A percentile compares a stretch with the other conserved stretches of the same genome.
Conservation (phyloP, 805 yeast genomes). For the Wickerhamomyces chaumierensis region DNA sequence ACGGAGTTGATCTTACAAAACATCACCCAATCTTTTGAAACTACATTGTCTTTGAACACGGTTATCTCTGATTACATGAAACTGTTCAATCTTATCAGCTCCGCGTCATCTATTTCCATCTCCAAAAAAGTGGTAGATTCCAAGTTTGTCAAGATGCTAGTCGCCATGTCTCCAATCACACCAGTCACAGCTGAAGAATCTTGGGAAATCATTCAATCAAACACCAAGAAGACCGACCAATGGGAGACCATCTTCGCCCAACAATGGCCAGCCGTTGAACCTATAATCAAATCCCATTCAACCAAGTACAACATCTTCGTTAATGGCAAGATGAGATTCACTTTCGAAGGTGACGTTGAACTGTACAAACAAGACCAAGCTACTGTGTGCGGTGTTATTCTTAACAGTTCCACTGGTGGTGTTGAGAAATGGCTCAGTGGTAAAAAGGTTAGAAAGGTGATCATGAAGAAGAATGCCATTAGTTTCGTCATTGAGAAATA, state of each 20-base stretch:
- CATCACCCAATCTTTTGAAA: constrained; percentile 49
- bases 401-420: constrained; percentile 25
- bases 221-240: constrained; percentile 4
- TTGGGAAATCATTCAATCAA: constrained; percentile 37
- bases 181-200: constrained; percentile 81
- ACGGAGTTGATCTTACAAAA: constrained; percentile 34
- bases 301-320: constrained; percentile 49
- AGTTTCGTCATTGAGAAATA: constrained; percentile 12
- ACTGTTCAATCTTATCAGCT: constrained; percentile 40
- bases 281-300: constrained; percentile 23
- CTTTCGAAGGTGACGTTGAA: constrained; percentile 25
- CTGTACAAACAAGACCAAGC: constrained; percentile 24
- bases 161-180: constrained; percentile 66
- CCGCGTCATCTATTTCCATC: constrained; percentile 24
- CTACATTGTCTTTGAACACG: constrained; percentile 62
- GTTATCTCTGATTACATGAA: constrained; percentile 88
- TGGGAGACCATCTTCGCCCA: constrained; percentile 44
- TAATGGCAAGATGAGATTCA: constrained; percentile 59
- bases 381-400: constrained; percentile 22
- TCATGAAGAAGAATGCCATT: constrained; percentile 32
- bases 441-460: constrained; percentile 37
- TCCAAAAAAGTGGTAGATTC: constrained; percentile 31
- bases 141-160: constrained; percentile 40
- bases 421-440: constrained; percentile 26
- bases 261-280: constrained; percentile 53